Evolutionary conservation across 139 green algal genomes (phyloP).

Genomic region (Dunaliella primolecta): DNA sequence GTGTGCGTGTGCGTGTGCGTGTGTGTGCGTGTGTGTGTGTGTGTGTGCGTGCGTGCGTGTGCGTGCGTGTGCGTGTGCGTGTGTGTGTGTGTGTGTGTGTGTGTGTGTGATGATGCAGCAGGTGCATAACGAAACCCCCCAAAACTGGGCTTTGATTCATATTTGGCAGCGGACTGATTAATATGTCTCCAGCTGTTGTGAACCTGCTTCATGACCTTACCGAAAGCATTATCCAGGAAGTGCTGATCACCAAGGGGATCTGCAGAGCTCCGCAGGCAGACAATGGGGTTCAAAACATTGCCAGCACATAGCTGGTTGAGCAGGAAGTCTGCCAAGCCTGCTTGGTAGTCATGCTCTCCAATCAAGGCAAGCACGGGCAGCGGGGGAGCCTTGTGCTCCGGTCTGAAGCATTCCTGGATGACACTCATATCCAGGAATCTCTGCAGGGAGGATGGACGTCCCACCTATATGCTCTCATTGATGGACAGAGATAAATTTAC

Average conservation of each 20-base stretch:
- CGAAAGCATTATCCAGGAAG: slow-evolving; percentile 20
- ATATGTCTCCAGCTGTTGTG: too few relatives aligned
- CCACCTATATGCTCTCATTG: too few relatives aligned
- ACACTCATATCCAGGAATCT: too few relatives aligned
- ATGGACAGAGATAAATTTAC: too few relatives aligned
- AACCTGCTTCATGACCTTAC: too few relatives aligned
- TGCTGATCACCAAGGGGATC: slow-evolving; percentile 26
- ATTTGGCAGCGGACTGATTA: too few relatives aligned
- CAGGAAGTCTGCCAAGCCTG: slow-evolving; percentile 25
- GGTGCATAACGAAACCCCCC: too few relatives aligned
- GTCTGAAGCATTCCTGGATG: slow-evolving; percentile 8
- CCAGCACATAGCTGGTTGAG: slow-evolving; percentile 22
- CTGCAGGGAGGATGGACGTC: too few relatives aligned
- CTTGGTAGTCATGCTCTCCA: slow-evolving; percentile 20
- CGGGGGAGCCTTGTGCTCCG: slow-evolving; percentile 25
- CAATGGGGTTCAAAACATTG: slow-evolving; percentile 8
- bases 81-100: not conserved
- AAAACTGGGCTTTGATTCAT: too few relatives aligned
- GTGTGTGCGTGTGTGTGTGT: not conserved
- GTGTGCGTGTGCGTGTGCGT: not conserved
- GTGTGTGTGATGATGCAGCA: not conserved
- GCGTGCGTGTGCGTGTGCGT: not conserved
- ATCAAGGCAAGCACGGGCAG: slow-evolving; percentile 26
- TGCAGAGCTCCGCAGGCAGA: slow-evolving; percentile 20
- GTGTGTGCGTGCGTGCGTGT: not conserved